Evolutionary conservation across 495 filamentous ascomycete species (phyloP).

Genomic region (Aspergillus baeticus): DNA sequence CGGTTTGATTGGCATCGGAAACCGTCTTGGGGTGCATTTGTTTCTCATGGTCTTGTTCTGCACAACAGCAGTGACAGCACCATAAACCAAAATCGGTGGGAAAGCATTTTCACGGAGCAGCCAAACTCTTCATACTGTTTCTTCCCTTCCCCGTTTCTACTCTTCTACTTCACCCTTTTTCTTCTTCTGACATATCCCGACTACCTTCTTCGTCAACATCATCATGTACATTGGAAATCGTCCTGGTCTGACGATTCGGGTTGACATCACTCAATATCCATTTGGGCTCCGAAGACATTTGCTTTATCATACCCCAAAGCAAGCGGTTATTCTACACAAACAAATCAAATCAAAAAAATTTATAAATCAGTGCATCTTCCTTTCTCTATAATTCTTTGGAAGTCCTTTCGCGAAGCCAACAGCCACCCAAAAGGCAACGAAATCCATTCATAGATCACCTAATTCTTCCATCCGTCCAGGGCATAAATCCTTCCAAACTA

Average conservation of each 20-base stretch:
- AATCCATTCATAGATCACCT: too few species aligned
- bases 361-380: slow-evolving; percentile 1
- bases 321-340: slow-evolving; percentile 21
- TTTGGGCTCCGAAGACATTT: slow-evolving; percentile 28
- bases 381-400: neutral
- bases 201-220: slow-evolving; percentile 9
- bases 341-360: slow-evolving; percentile 13
- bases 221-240: slow-evolving; percentile 26
- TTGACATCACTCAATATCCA: slow-evolving; percentile 12
- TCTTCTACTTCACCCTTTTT: neutral
- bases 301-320: slow-evolving; percentile 26
- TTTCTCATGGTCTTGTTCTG: slow-evolving; percentile 24
- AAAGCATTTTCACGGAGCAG: slow-evolving; percentile 27
- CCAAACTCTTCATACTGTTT: slow-evolving; percentile 14
- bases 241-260: slow-evolving; percentile 25
- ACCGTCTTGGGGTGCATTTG: slow-evolving; percentile 24
- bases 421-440: too few species aligned
- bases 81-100: slow-evolving; percentile 16
- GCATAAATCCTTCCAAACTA: neutral
- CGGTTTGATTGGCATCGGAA: slow-evolving; percentile 20
- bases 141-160: slow-evolving; percentile 4
- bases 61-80: slow-evolving; percentile 14
- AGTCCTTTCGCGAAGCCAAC: too few species aligned
- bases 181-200: slow-evolving; percentile 2
- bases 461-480: too few species aligned